Evolutionary conservation across 805 yeast species (phyloP), one percentile per base, ranked within the genome.

Genomic region (Saturnispora galanensis): DNA sequence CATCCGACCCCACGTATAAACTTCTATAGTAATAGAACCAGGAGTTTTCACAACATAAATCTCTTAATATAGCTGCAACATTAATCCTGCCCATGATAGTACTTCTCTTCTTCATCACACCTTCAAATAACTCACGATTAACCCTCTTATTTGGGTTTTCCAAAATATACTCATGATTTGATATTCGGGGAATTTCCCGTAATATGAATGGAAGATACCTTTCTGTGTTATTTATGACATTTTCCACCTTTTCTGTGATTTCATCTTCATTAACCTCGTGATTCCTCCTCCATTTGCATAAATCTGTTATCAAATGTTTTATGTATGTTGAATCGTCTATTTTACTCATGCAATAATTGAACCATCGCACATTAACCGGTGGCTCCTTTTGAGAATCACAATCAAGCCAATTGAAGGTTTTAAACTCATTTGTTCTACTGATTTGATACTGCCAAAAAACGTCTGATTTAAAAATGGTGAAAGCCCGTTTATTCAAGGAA

Each of bases 401-500:
- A 21, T 6, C 15, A 13, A 29, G n/a, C 42, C 42, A 40, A 21
- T 33, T 33, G 21, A 12, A 40, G 6, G 21, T n/a, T 21, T 40
- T 40, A 10, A 40, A 40, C n/a, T 16, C 21, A 10, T 17, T 21
- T 13, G 28, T 21, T 9, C 15, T 32, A 3, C 13, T 13, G 5
- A 33, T 31, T 17, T 32, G 35, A 15, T 21, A 15, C n/a, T 17
- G 15, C 42, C 42, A 40, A 18, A 40, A 32, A 10, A 11, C 13
- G 28, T 40, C 42, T n/a, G 35, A 40, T 32, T 21, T 17, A 10
- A 40, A 40, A 15, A 33, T 32, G n/a, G 6, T 10, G 17, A 7
- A 40, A 5, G 42, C 42, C 37, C n/a, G 15, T 18, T 33, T 40
- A 17, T 13, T 40, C 28, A 40, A 12, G 15, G 33, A 10, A 40